A percentile compares a stretch with the other conserved stretches of the same genome.
Conservation (phyloP, 495 filamentous ascomycete species). For the Aspergillus biplanus region DNA sequence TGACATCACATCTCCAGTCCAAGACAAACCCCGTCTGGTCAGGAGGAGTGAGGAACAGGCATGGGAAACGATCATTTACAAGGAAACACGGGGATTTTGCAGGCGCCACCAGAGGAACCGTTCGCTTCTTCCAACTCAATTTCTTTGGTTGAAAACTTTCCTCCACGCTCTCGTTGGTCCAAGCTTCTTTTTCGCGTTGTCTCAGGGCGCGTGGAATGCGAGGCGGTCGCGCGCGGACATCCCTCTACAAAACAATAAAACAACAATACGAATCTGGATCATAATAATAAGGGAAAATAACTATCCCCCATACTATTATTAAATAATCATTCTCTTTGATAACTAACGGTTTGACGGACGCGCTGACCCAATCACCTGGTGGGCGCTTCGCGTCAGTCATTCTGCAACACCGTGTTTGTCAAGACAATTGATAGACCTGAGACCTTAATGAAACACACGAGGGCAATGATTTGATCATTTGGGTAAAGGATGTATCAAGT, state of each 20-base stretch:
- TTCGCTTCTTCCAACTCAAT: background rate
- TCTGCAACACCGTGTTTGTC: constrained; percentile 7
- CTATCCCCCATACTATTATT: too few relatives aligned
- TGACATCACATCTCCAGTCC: background rate
- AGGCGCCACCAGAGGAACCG: background rate
- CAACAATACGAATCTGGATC: constrained; percentile 13
- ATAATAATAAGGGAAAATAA: too few relatives aligned
- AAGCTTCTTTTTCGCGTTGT: constrained; percentile 23
- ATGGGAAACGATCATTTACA: constrained; percentile 8
- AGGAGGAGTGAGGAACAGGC: background rate
- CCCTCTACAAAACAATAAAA: constrained; percentile 9
- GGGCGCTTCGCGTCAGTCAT: constrained; percentile 29
- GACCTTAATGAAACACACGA: constrained; percentile 12
- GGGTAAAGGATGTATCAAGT: background rate
- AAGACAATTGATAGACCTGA: constrained; percentile 9
- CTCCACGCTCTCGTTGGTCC: constrained; percentile 20
- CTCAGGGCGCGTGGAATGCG: constrained; percentile 30
- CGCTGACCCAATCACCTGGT: constrained; percentile 29
- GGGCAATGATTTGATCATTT: background rate
- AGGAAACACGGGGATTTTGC: constrained; percentile 5
- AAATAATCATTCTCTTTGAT: constrained; percentile 1
- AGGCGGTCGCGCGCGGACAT: constrained; percentile 22
- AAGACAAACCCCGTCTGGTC: background rate
- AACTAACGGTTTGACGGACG: constrained; percentile 8
- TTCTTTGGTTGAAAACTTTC: constrained; percentile 21